Evolutionary conservation across 306 rosid genomes (phyloP).

Genomic region (Pyrus bretschneideri): DNA sequence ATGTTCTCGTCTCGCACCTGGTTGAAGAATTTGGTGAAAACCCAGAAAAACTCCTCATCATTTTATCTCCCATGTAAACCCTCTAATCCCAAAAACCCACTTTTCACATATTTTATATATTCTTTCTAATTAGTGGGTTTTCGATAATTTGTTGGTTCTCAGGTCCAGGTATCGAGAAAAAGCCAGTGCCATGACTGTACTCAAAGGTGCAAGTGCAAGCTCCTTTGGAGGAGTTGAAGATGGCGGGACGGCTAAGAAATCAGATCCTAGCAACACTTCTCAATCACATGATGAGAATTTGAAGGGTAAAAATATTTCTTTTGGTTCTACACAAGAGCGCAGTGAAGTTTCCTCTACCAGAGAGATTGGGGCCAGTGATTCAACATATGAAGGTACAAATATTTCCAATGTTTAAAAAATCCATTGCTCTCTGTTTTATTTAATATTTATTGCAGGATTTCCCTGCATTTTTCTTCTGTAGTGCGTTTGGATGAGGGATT

Average conservation of each 20-base stretch:
- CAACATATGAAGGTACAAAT: constrained; percentile 27
- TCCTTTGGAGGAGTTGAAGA: neutral
- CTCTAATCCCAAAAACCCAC: neutral
- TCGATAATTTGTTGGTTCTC: neutral
- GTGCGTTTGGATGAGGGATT: too few relatives aligned
- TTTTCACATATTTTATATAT: neutral
- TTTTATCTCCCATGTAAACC: constrained; percentile 14
- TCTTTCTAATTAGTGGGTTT: neutral
- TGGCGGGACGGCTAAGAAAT: neutral
- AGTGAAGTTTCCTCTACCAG: neutral
- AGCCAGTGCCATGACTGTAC: constrained; percentile 2
- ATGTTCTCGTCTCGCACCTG: neutral
- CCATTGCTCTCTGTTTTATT: neutral
- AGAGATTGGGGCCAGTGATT: constrained; percentile 4
- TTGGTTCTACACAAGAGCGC: neutral
- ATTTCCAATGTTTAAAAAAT: neutral
- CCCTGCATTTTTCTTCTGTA: too few relatives aligned
- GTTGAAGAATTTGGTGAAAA: neutral
- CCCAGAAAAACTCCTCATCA: neutral
- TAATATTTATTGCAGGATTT: neutral
- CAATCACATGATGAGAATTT: neutral
- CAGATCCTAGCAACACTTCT: neutral
- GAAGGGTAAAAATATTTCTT: constrained; percentile 11
- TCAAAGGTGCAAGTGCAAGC: constrained; percentile 10
- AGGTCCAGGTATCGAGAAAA: constrained; percentile 22